Base-by-base conservation (phyloP, 2,329 filamentous ascomycete genomes). In the Aspergillus sp. region DNA sequence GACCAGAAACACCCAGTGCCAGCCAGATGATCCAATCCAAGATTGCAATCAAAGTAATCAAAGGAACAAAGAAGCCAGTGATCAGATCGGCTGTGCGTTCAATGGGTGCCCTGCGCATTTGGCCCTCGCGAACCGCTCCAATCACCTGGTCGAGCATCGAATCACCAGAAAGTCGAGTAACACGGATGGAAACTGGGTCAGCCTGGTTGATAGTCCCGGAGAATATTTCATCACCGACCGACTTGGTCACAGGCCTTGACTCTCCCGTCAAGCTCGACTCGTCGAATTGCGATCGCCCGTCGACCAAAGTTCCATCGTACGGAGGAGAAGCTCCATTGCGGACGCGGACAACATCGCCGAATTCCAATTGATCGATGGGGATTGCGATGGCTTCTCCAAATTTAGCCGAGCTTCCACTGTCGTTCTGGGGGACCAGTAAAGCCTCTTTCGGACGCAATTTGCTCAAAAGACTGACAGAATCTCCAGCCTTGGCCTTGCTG, bases 401-500 rank as follows among this genome's bases (percentile, higher is more conserved):
- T 14, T 12, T 14, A 42, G 11, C 36, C 6, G 11, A 9, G 36
- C 59, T 56, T 3, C 47, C 45, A 26, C 65, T 58, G 6, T 36
- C 45, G 20, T 49, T 49, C 24, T 63, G 60, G 4, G 68, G 65
- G 1, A 95, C 78, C 10, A 97, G 80, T 2, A 90, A 79, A 1
- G 93, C 92, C 55, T 90, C 90, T 0, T 85, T 87, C 0, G 93
- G 92, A 16, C 91, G 84, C 31, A 97, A 82, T 62, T 89, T 91
- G 2, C 89, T 88, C 4, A 97, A 80, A 61, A 90, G 87, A 36
- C 90, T 87, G 2, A 97, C 89, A 0, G 93, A 93, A 72, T 96
- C 90, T 1, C 92, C 92, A 0, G 93, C 91, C 69, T 90, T 94
- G 0, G 92, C 89, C 76, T 96, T 96, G 81, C 90, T 96, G 78